A percentile compares a stretch with the other conserved stretches of the same genome.
Evolutionary conservation across 257 asterid genomes (phyloP).

Genomic region (Jacaranda copaia): DNA sequence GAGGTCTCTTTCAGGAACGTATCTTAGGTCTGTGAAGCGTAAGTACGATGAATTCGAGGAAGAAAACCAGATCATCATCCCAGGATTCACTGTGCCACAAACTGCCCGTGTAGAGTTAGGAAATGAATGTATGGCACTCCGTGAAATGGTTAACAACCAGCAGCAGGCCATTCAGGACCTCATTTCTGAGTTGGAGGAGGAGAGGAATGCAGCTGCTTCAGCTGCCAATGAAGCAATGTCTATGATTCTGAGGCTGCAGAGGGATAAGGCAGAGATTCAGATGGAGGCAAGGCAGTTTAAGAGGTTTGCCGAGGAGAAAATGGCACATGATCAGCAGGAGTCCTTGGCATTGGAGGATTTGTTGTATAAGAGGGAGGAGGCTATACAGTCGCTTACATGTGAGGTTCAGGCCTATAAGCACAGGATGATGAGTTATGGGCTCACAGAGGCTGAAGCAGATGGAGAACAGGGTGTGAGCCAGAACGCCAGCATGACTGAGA

Average conservation of each 20-base stretch:
- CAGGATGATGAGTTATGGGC: conserved; percentile 88
- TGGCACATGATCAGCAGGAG: conserved; percentile 94
- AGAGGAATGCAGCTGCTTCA: conserved; percentile 90
- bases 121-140: conserved; percentile 79
- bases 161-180: conserved; percentile 78
- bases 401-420: conserved; percentile 83
- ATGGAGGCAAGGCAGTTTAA: conserved; percentile 94
- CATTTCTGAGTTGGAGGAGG: conserved; percentile 85
- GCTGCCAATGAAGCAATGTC: conserved; percentile 99
- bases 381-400: conserved; percentile 74
- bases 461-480: conserved; percentile 54
- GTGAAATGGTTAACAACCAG: conserved; percentile 81
- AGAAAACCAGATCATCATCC: conserved; percentile 46
- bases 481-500: conserved; percentile 51
- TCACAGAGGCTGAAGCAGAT: conserved; percentile 72
- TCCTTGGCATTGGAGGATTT: conserved; percentile 70
- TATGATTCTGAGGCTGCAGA: conserved; percentile 93
- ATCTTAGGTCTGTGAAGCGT: conserved; percentile 68
- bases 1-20: conserved; percentile 55
- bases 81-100: conserved; percentile 57
- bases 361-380: conserved; percentile 87
- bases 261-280: conserved; percentile 90
- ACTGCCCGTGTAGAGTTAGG: conserved; percentile 79
- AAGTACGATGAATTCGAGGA: conserved; percentile 64
- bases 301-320: conserved; percentile 88